Evolutionary conservation across 2,329 filamentous ascomycete genomes (phyloP), one percentile per base, ranked within the genome.

Genomic region (Phoma sp.): DNA sequence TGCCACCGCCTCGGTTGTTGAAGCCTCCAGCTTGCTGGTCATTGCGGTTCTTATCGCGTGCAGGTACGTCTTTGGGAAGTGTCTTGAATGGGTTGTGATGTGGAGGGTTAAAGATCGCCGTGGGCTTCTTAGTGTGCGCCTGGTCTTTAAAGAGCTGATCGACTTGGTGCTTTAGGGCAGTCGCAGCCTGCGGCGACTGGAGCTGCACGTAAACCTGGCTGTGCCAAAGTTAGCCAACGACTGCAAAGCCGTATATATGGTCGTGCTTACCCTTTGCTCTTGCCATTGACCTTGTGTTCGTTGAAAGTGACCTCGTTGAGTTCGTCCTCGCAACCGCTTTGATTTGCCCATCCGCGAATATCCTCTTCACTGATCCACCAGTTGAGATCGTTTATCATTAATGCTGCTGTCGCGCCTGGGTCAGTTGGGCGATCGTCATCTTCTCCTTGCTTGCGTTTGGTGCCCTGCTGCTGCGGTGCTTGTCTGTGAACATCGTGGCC

Each of bases 201-300:
- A 98, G 92, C 67, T 97, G 91, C 38, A 98, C 80, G 69, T 93
- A 98, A 5, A 89, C 92, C 80, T 89, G 86, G 33, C 84, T 87
- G 59, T 46, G 47, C 12, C 34, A 15, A 11, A 43, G 49, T 69
- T 28, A 69, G 61, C 38, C 32, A 12, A 32, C 5, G 17, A 0
- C 25, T 7, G 14, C 7, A 10, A 15, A 2, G n/a, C 17, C 12
- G 15, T 12, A 5, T n/a, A 5, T 4, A 6, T 6, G 14, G 3
- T 9, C 10, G 17, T 14, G 76, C 87, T 60, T 82, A 96, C 93
- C 95, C 93, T 80, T 98, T 97, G 77, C 92, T 96, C 79, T 99
- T 99, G 65, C 95, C 95, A 65, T 99, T 99, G 40, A 98, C 93
- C 74, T 99, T 99, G 77, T 98, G 95, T 74, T 99, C 95, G 68